phyloP scores from a whole-genome alignment of 1,139 yeast species.

The Zygosaccharomyces sapae region DNA sequence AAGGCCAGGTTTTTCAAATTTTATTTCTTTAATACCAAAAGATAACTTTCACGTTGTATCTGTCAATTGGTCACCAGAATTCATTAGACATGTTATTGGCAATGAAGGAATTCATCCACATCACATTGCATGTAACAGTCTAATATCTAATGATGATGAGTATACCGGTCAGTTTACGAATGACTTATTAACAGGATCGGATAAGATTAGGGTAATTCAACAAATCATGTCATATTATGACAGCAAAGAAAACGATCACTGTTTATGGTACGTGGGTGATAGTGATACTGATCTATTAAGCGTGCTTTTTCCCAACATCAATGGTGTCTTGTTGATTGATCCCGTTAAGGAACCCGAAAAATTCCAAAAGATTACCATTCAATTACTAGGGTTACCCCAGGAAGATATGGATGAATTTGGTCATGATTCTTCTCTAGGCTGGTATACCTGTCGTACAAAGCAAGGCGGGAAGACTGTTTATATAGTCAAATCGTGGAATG shows the following conservation, averaged over 20 bases:
- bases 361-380: slow-evolving; percentile 17
- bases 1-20: slow-evolving; percentile 18
- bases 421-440: slow-evolving; percentile 5
- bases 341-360: slow-evolving; percentile 30
- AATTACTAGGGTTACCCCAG: slow-evolving; percentile 19
- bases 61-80: slow-evolving; percentile 34
- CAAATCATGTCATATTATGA: slow-evolving; percentile 10
- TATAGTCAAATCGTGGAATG: slow-evolving; percentile 24
- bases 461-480: slow-evolving; percentile 13
- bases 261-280: slow-evolving; percentile 34
- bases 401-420: slow-evolving; percentile 8
- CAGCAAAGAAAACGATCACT: not conserved
- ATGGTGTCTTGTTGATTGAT: slow-evolving; percentile 28
- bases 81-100: slow-evolving; percentile 23
- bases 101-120: slow-evolving; percentile 3
- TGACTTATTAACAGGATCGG: slow-evolving; percentile 29
- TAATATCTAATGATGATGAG: slow-evolving; percentile 13
- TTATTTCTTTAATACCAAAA: slow-evolving; percentile 6
- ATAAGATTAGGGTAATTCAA: slow-evolving; percentile 23
- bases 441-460: slow-evolving; percentile 14
- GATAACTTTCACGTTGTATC: slow-evolving; percentile 26
- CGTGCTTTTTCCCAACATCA: slow-evolving; percentile 28
- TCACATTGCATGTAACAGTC: slow-evolving; percentile 27
- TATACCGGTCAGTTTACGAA: slow-evolving; percentile 31
- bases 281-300: slow-evolving; percentile 34